Conservation (phyloP, 192 early-diverging fungal species). For the Coemansia sp. region DNA sequence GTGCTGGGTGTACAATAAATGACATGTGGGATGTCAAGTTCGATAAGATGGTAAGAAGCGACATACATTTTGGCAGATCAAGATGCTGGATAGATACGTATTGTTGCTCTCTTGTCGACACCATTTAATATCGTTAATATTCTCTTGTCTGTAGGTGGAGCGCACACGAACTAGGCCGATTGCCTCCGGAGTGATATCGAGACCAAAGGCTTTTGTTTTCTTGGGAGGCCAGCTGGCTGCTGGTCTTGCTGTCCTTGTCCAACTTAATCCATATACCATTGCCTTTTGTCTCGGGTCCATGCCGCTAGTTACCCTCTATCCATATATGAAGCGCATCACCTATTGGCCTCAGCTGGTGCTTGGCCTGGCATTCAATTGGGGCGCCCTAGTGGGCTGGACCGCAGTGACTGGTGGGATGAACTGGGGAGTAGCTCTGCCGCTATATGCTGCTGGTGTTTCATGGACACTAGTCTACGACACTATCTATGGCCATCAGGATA, state of each 20-base stretch:
- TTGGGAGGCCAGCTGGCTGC: constrained; percentile 75
- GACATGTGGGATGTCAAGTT: constrained; percentile 95
- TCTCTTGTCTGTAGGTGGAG: constrained; percentile 57
- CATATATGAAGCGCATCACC: constrained; percentile 93
- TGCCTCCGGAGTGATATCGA: constrained; percentile 72
- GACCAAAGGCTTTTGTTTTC: constrained; percentile 71
- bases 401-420: constrained; percentile 72
- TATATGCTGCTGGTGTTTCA: constrained; percentile 81
- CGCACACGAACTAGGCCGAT: constrained; percentile 81
- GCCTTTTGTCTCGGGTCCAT: constrained; percentile 78
- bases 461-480: constrained; percentile 98
- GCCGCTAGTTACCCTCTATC: constrained; percentile 76
- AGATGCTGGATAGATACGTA: neutral
- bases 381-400: constrained; percentile 84
- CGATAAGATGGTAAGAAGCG: constrained; percentile 63
- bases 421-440: constrained; percentile 71
- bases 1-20: constrained; percentile 96
- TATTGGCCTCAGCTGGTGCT: constrained; percentile 94
- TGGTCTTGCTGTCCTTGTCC: constrained; percentile 82
- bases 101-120: neutral
- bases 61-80: neutral
- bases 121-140: neutral
- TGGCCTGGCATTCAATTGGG: constrained; percentile 93
- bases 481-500: constrained; percentile 97
- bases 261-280: constrained; percentile 90